Conservation (phyloP, 2,329 filamentous ascomycete species). For the Akanthomyces dipterigenus region DNA sequence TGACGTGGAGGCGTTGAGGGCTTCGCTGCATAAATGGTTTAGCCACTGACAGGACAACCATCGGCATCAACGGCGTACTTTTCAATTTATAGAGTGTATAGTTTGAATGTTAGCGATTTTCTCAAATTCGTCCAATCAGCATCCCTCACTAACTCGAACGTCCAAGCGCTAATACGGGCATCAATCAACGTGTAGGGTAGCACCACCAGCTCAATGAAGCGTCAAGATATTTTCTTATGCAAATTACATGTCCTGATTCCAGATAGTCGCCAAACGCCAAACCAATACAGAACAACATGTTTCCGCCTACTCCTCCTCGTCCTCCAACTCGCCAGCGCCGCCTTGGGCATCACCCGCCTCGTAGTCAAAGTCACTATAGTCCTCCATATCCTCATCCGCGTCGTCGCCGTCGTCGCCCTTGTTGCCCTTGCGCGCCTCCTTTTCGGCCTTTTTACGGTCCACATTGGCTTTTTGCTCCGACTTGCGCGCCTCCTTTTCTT, state of each 20-base stretch:
- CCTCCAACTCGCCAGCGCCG: constrained; percentile 46
- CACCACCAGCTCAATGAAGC: background rate
- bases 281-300: constrained; percentile 12
- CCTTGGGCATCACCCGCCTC: constrained; percentile 45
- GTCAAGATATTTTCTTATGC: background rate
- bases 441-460: constrained; percentile 65
- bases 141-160: no score
- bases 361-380: constrained; percentile 40
- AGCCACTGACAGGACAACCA: background rate
- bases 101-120: background rate
- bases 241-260: background rate
- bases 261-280: constrained; percentile 11
- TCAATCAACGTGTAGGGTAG: no score
- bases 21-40: constrained; percentile 7
- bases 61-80: background rate
- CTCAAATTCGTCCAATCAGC: no score
- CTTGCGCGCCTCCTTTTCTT: constrained; percentile 76
- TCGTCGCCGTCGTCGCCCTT: constrained; percentile 26
- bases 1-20: constrained; percentile 14
- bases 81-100: background rate
- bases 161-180: no score
- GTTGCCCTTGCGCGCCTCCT: constrained; percentile 32
- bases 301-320: constrained; percentile 40
- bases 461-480: constrained; percentile 85
- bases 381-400: constrained; percentile 35